Base-by-base conservation (phyloP, 2,329 filamentous ascomycete genomes). In the Talaromyces sp. region DNA sequence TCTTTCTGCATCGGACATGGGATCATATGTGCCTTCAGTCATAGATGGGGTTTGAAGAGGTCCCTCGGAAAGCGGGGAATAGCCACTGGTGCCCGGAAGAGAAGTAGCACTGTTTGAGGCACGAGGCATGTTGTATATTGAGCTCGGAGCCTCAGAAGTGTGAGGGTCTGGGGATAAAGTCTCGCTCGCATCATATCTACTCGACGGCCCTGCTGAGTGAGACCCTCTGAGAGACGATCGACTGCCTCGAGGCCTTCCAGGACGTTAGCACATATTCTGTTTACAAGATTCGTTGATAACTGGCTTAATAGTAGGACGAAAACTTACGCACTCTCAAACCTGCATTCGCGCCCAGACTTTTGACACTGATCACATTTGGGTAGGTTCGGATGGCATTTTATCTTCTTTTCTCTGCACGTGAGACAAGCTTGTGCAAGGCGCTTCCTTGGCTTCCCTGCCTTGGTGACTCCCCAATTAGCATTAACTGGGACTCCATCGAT, bases 361-460 rank as follows among this genome's bases (percentile, higher is more conserved):
- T 94, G 88, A 70, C 92, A 97, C 74, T 96, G 91, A 49, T 92
- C 84, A 65, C 92, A 97, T 62, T 90, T 91, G 35, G 89, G 89
- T 60, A 85, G 88, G 63, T 92, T 91, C 1, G 91, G 92, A 60
- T 96, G 91, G 67, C 92, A 97, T 73, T 96, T 96, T 76, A 97
- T 96, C 80, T 96, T 97, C 84, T 96, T 97, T 75, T 96, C 91
- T 46, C 92, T 85, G 70, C 92, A 97, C 11, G 91, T 94, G 53
- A 96, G 82, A 68, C 92, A 97, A n/a, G 91, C 91, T 70, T 96
- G 91, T 20, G 92, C 91, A 51, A 96, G 80, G 51, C 92, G 83
- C 76, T 97, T 97, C 61, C 92, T 85, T 43, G 92, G 91, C 76
- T 96, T 96, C 13, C 92, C 92, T 2, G 92, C 91, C 75, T 96